phyloP scores from a whole-genome alignment of 148 eudicot species.

The Rhododendron mucronatum region DNA sequence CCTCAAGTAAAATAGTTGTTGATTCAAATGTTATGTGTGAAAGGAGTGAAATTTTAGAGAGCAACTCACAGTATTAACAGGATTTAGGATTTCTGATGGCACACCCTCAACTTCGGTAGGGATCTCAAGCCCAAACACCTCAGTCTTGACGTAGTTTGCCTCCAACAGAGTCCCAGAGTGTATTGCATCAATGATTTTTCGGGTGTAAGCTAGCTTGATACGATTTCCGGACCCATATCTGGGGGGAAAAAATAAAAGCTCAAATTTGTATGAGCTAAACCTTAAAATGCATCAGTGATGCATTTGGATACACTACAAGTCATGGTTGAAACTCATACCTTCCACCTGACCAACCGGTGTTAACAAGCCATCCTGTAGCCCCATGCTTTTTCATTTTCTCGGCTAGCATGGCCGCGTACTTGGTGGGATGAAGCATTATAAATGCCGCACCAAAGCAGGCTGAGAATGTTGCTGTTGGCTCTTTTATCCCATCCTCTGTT shows the following conservation, averaged over 20 bases:
- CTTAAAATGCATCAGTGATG: background rate
- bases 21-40: background rate
- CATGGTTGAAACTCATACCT: conserved; percentile 25
- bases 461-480: conserved; percentile 75
- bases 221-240: conserved; percentile 79
- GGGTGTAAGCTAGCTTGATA: conserved; percentile 65
- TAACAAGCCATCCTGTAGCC: conserved; percentile 79
- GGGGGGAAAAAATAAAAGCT: background rate
- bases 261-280: background rate
- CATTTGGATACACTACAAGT: background rate
- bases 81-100: conserved; percentile 72
- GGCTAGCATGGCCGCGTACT: conserved; percentile 78
- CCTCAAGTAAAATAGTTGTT: background rate
- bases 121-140: conserved; percentile 78
- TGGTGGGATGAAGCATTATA: conserved; percentile 80
- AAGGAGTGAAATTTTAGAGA: background rate
- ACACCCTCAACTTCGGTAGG: conserved; percentile 68
- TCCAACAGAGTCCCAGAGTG: conserved; percentile 54
- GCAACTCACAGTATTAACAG: conserved; percentile 58
- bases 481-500: conserved; percentile 71
- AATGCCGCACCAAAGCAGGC: conserved; percentile 90
- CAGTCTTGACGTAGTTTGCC: conserved; percentile 50
- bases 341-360: conserved; percentile 88
- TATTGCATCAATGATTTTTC: conserved; percentile 71
- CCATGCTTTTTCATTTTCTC: conserved; percentile 73